A percentile compares a stretch with the other conserved stretches of the same genome.
These are phyloP conservation scores for Podospora tetraspora DNA, from an alignment of 495 filamentous ascomycete species.

Conservation along the genomic window DNA sequence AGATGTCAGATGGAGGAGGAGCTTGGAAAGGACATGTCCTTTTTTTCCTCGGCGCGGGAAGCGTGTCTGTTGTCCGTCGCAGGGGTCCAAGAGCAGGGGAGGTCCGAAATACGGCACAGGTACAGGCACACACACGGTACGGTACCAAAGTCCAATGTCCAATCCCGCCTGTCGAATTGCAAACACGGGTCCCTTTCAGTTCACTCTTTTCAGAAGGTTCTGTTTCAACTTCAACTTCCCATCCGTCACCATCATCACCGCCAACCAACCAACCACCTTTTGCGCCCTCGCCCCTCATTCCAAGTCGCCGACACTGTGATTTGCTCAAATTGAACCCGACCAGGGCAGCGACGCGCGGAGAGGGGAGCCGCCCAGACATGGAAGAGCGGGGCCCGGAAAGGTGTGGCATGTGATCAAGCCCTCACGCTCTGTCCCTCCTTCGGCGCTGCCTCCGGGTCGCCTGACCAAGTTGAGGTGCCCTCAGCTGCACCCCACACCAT, in stretches of 20 bases:
- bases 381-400: neutral
- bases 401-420: slow-evolving; percentile 8
- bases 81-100: neutral
- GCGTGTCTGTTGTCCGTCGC: neutral
- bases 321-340: slow-evolving; percentile 3
- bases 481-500: neutral
- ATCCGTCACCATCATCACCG: neutral
- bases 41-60: neutral
- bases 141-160: neutral
- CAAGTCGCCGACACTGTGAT: slow-evolving; percentile 4
- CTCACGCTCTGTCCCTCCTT: neutral
- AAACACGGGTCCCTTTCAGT: neutral
- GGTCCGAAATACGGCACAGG: neutral
- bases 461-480: neutral
- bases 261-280: neutral
- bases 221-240: neutral
- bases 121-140: neutral
- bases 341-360: neutral
- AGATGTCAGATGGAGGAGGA: neutral
- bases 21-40: neutral
- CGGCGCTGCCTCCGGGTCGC: slow-evolving; percentile 2
- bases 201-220: neutral
- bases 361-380: neutral
- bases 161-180: neutral
- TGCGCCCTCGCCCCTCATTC: neutral